Base-by-base conservation (phyloP, 352 stramenopile species). In the Globisporangium splendens region DNA sequence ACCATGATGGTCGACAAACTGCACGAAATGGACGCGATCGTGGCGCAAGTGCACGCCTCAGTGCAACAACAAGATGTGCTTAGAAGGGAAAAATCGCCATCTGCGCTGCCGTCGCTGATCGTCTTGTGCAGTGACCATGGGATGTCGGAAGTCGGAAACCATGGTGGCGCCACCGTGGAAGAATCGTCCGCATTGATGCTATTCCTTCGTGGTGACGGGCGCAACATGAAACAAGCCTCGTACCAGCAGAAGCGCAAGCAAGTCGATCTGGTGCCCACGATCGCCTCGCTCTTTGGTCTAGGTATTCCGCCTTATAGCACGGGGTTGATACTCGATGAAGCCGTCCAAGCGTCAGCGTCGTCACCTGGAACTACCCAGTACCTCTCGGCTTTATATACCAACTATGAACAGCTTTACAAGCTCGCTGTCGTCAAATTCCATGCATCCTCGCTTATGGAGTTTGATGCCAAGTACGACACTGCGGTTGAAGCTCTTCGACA, bases 121-220 rank as follows among this genome's bases (percentile, higher is more conserved):
- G 44, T 94, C 15, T 44, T 96, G 15, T 93, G 87, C 56, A 95
- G 86, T 35, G 88, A 96, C 60, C 88, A 96, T 56, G 88, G 86
- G 20, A 96, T 96, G 88, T 94, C 88, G 8, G 86, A 96, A 58
- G 76, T 88, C 21, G 88, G 88, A 5, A 96, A 95, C 42, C 88
- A 96, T 51, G 88, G 88, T 7, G 88, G 88, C 15, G 84, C 88
- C 4, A 94, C 86, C 0, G 54, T 93, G 1, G 86, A 95, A 54
- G 88, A 96, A 48, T 86, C 86, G 0, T 95, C 84, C 1, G 86
- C 88, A 2, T 59, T 96, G 10, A 61, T 96, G 50, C 69, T 92
- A 59, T 95, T 96, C 59, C 61, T 92, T 22, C 70, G 69, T 22
- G 75, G 77, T 15, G 72, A 88, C 38, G 71, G 71, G 14, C 50